Evolutionary conservation across 192 early-diverging fungal genomes (phyloP).

Genomic region (Obelidium mucronatum): DNA sequence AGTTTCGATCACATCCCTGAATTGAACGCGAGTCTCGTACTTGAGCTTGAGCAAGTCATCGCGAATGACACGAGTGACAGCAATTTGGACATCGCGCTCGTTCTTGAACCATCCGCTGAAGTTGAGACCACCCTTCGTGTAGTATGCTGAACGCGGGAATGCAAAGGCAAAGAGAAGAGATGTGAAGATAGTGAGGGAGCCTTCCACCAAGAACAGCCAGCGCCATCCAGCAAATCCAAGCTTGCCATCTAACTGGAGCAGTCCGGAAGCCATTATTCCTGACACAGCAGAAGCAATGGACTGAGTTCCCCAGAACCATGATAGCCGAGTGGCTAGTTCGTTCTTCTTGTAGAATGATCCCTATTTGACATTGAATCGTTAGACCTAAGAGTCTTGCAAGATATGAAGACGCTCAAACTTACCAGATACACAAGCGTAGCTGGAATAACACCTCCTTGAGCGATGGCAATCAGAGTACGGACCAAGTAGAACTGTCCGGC

Average conservation of each 20-base stretch:
- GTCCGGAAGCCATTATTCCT: no score
- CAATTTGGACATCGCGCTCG: no score
- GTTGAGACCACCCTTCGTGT: no score
- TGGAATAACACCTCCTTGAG: constrained; percentile 36
- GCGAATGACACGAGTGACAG: no score
- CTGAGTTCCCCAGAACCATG: constrained; percentile 34
- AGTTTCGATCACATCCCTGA: constrained; percentile 28
- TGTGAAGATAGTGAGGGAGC: constrained; percentile 56
- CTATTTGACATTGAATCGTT: constrained; percentile 34
- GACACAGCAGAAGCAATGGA: constrained; percentile 55
- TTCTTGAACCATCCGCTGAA: no score
- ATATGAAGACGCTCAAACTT: neutral
- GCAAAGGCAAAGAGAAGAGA: constrained; percentile 63
- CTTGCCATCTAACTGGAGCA: constrained; percentile 64
- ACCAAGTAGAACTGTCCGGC: constrained; percentile 8
- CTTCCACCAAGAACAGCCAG: constrained; percentile 73
- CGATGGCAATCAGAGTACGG: constrained; percentile 19
- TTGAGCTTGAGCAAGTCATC: constrained; percentile 53
- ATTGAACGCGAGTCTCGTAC: constrained; percentile 13
- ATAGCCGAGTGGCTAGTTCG: constrained; percentile 18
- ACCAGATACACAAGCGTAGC: constrained; percentile 6
- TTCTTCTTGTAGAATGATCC: no score
- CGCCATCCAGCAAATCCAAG: constrained; percentile 66
- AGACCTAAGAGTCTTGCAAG: neutral
- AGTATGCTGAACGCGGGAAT: constrained; percentile 62